phyloP scores from a whole-genome alignment of 202 grass and related monocot genomes.

The Setaria italica region DNA sequence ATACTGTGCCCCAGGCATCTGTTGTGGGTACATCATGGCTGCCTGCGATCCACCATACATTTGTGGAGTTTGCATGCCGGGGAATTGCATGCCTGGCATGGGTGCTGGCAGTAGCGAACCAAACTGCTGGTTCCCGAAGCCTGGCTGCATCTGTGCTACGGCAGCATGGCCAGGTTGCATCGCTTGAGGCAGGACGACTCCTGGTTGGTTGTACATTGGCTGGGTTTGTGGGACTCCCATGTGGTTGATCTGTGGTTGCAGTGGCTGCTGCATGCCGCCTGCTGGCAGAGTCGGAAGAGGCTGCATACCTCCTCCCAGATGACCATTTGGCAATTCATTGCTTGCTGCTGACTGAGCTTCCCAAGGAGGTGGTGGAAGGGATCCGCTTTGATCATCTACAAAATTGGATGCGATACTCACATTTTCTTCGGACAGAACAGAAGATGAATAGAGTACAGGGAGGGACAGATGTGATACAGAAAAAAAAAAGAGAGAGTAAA shows the following conservation, averaged over 20 bases:
- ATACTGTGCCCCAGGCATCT: constrained; percentile 46
- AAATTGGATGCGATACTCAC: constrained; percentile 40
- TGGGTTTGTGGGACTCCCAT: constrained; percentile 55
- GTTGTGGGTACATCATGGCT: constrained; percentile 57
- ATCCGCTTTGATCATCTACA: constrained; percentile 64
- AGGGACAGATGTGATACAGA: background rate
- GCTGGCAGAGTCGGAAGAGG: constrained; percentile 32
- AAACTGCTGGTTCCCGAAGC: constrained; percentile 51
- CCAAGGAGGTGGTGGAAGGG: constrained; percentile 68
- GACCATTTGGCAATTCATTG: constrained; percentile 53
- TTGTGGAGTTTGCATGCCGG: constrained; percentile 53
- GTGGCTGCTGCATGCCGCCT: constrained; percentile 47
- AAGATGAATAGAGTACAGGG: constrained; percentile 7
- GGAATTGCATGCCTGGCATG: constrained; percentile 60
- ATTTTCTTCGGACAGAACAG: constrained; percentile 38
- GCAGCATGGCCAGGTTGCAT: constrained; percentile 49
- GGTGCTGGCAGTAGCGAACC: constrained; percentile 42
- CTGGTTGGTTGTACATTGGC: constrained; percentile 60
- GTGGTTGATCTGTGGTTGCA: constrained; percentile 40
- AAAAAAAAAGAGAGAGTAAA: constrained; percentile 1
- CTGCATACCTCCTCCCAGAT: constrained; percentile 55
- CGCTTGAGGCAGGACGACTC: constrained; percentile 43
- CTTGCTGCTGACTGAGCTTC: constrained; percentile 43
- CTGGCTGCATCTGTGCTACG: constrained; percentile 49
- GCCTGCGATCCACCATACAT: constrained; percentile 51